Evolutionary conservation across 306 rosid species (phyloP).

Genomic region (Hippophae gyantsensis): DNA sequence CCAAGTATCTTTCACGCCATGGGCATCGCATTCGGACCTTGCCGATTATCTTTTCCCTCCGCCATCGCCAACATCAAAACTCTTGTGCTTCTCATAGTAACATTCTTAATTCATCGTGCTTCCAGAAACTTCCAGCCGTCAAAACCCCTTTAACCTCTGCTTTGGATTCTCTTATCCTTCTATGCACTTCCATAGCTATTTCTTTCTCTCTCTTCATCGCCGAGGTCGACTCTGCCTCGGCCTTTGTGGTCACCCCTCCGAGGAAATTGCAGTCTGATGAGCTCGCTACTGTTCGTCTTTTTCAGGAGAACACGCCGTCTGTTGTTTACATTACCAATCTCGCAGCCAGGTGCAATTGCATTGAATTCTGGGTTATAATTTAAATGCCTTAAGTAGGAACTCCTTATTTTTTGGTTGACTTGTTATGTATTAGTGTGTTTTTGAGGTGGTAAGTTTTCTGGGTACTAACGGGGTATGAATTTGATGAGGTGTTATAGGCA

Average conservation of each 20-base stretch:
- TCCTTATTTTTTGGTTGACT: not conserved
- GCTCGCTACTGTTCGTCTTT: constrained; percentile 89
- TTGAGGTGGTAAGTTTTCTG: too few species aligned
- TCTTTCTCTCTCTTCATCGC: constrained; percentile 49
- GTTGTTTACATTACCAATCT: constrained; percentile 94
- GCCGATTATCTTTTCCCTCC: not conserved
- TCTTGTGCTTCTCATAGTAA: not conserved
- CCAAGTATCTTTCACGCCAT: constrained; percentile 39
- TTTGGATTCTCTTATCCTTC: constrained; percentile 42
- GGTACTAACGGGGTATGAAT: not conserved
- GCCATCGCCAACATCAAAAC: not conserved
- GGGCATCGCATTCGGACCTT: not conserved
- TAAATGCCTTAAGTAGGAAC: too few species aligned
- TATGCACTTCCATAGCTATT: constrained; percentile 62
- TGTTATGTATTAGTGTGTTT: too few species aligned
- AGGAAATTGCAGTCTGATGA: constrained; percentile 80
- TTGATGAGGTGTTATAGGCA: constrained; percentile 48
- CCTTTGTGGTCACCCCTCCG: constrained; percentile 64
- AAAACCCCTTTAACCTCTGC: not conserved
- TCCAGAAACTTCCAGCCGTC: constrained; percentile 1
- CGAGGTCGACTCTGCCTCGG: constrained; percentile 59
- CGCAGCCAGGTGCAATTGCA: constrained; percentile 44
- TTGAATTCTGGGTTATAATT: too few species aligned
- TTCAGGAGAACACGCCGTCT: constrained; percentile 88
- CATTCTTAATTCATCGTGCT: not conserved